Conservation (phyloP, 768 basidiomycete genomes). For the Infundibulicybe gibba region DNA sequence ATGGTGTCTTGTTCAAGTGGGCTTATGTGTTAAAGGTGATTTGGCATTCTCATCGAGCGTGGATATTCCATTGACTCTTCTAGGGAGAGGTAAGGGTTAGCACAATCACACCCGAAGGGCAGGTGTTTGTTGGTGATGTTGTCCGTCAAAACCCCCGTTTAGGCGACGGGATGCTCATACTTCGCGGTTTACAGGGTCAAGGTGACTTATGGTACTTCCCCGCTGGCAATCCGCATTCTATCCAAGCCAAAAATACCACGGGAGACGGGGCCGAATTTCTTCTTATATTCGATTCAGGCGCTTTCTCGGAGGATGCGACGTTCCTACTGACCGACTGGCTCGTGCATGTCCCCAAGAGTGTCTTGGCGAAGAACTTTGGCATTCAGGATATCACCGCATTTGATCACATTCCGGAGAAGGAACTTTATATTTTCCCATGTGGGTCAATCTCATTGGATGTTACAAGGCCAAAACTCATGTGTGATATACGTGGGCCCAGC, state of each 20-base stretch:
- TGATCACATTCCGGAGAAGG: constrained; percentile 47
- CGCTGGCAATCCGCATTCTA: constrained; percentile 50
- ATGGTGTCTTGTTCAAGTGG: constrained; percentile 30
- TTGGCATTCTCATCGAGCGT: not conserved
- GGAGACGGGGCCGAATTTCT: constrained; percentile 51
- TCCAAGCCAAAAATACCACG: constrained; percentile 47
- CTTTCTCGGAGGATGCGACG: constrained; percentile 55
- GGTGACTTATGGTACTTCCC: constrained; percentile 61
- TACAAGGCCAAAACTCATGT: not conserved
- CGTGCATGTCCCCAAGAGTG: constrained; percentile 47
- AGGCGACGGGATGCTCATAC: not conserved
- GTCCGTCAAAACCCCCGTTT: constrained; percentile 23
- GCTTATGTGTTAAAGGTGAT: constrained; percentile 45
- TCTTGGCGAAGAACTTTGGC: constrained; percentile 65
- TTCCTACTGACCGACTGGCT: constrained; percentile 68
- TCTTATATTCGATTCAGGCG: constrained; percentile 36
- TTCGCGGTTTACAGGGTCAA: constrained; percentile 9
- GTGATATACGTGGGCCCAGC: constrained; percentile 18
- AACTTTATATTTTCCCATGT: constrained; percentile 53
- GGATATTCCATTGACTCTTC: not conserved
- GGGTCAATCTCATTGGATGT: constrained; percentile 1
- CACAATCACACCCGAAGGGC: constrained; percentile 48
- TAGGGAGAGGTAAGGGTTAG: constrained; percentile 45
- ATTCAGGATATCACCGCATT: constrained; percentile 36
- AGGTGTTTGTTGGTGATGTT: constrained; percentile 49